Evolutionary conservation across 1,139 yeast species (phyloP).

Genomic region (Candida sojae): DNA sequence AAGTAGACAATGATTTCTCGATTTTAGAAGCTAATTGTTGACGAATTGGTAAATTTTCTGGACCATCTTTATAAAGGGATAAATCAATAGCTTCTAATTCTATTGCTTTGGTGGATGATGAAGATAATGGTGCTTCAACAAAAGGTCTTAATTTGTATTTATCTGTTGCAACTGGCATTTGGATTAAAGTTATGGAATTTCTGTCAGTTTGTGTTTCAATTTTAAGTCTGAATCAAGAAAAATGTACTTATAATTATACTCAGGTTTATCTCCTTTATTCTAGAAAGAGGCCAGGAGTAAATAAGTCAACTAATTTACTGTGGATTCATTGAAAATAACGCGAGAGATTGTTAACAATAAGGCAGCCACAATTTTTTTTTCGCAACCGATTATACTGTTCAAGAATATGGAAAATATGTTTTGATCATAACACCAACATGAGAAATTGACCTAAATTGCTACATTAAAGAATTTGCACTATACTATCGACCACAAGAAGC

Average conservation of each 20-base stretch:
- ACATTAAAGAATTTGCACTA: too few relatives aligned
- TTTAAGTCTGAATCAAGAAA: neutral
- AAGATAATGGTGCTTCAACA: slow-evolving; percentile 25
- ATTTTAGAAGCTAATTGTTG: slow-evolving; percentile 31
- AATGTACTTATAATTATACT: neutral
- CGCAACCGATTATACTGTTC: neutral
- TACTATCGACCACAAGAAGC: too few relatives aligned
- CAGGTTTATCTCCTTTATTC: too few relatives aligned
- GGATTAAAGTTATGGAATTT: neutral
- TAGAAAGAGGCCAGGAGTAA: too few relatives aligned
- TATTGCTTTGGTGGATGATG: slow-evolving; percentile 21
- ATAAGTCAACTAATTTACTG: neutral
- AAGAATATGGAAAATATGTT: neutral
- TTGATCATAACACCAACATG: neutral
- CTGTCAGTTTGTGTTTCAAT: neutral
- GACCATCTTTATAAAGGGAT: slow-evolving; percentile 34
- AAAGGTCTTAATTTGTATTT: slow-evolving; percentile 37
- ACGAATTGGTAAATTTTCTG: slow-evolving; percentile 25
- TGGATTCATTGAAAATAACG: neutral
- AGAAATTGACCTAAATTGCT: too few relatives aligned
- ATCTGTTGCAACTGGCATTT: slow-evolving; percentile 13
- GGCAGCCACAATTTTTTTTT: slow-evolving; percentile 3
- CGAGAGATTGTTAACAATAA: neutral
- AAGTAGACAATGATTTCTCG: slow-evolving; percentile 39
- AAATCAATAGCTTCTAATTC: slow-evolving; percentile 39